Evolutionary conservation across 164 flowering plant species (phyloP).

Genomic region (Vitis riparia): DNA sequence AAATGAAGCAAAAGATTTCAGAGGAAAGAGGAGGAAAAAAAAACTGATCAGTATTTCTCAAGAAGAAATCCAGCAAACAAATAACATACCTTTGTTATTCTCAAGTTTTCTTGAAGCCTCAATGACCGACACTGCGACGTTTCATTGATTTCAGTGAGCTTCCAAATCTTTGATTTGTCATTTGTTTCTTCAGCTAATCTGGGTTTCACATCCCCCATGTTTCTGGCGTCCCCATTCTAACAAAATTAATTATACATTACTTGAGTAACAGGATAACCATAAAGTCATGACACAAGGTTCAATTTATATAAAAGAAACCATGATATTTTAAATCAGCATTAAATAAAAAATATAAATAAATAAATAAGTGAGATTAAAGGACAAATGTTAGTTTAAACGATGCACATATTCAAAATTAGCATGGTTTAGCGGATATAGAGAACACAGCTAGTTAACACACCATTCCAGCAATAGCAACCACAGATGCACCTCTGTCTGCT

Average conservation of each 20-base stretch:
- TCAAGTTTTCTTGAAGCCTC: constrained; percentile 59
- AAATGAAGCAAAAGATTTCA: no score
- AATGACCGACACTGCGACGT: constrained; percentile 62
- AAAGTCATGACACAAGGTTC: background rate
- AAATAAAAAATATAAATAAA: background rate
- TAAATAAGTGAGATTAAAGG: background rate
- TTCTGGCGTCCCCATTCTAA: constrained; percentile 69
- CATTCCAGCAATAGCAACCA: constrained; percentile 57
- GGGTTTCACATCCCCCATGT: constrained; percentile 66
- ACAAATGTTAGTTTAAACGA: background rate
- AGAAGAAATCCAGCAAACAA: background rate
- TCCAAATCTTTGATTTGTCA: constrained; percentile 82
- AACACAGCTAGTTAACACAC: constrained; percentile 28
- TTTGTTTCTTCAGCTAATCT: constrained; percentile 58
- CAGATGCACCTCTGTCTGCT: constrained; percentile 59
- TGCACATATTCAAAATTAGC: background rate
- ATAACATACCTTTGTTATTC: constrained; percentile 50
- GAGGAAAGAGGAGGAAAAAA: no score
- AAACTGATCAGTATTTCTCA: background rate
- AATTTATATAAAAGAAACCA: background rate
- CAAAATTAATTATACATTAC: background rate
- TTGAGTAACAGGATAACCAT: background rate
- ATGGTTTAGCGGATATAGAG: background rate
- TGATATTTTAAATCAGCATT: background rate
- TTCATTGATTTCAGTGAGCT: constrained; percentile 72